These are phyloP conservation scores for Gymnopilus junonius DNA, from an alignment of 768 basidiomycete species.

Conservation along the genomic window DNA sequence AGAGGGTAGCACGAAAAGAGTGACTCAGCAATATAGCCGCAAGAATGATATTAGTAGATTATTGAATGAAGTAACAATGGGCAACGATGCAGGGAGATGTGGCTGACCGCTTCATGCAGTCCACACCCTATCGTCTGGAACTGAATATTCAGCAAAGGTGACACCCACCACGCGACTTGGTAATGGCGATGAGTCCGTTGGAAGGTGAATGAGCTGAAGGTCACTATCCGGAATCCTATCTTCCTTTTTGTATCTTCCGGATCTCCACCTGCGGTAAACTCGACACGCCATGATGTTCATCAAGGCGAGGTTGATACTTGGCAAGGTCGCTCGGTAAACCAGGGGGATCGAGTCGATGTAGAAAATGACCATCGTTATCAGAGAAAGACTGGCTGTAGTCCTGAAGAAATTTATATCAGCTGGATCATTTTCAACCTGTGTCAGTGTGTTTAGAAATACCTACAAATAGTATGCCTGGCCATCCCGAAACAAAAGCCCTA, in stretches of 20 bases:
- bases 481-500: conserved; percentile 23
- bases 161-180: neutral
- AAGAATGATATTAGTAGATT: too few relatives aligned
- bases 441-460: neutral
- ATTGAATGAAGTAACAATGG: too few relatives aligned
- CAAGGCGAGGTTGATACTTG: conserved; percentile 7
- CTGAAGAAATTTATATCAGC: neutral
- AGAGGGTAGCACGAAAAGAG: too few relatives aligned
- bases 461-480: conserved; percentile 16
- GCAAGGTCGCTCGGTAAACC: conserved; percentile 4
- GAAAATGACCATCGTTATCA: conserved; percentile 3
- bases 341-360: conserved; percentile 10
- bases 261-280: conserved; percentile 18
- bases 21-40: too few relatives aligned
- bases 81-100: too few relatives aligned
- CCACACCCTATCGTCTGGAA: too few relatives aligned
- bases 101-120: too few relatives aligned
- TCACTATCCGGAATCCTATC: neutral
- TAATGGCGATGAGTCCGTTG: too few relatives aligned
- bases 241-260: conserved; percentile 1
- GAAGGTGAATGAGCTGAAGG: neutral
- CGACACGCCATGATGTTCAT: conserved; percentile 25
- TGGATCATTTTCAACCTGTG: too few relatives aligned
- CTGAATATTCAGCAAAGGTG: too few relatives aligned
- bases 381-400: neutral